Base-by-base conservation (phyloP, 1,284 basidiomycete genomes). In the Microbotryum silenes-acaulis region DNA sequence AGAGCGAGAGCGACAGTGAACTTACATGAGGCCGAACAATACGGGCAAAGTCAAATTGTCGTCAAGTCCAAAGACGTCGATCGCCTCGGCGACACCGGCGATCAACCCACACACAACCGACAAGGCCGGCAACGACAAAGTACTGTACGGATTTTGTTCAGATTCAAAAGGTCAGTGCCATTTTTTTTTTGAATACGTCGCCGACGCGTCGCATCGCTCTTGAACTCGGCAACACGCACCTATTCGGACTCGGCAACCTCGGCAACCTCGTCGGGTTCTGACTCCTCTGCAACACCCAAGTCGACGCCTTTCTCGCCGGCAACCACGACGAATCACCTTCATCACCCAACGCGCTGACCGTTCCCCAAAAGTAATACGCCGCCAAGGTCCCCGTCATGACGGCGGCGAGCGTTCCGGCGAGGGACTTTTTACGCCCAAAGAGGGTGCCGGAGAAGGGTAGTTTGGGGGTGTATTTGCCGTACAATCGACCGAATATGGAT, bases 11-110 rank as follows among this genome's bases (percentile, higher is more conserved):
- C 31, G 31, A 31, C 31, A 31, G 31, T 31, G 7, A 1, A 42
- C 12, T 42, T 42, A 42, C 37, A 42, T 42, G 1, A 84, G 85
- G 1, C 91, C 92, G 21, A 89, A 87, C 51, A 97, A 82, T 70
- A 97, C 86, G 2, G 94, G 94, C 31, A 98, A 78, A 6, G 90
- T 93, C 47, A 97, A 77, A 75, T 98, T 97, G 75, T 98, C 94
- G 73, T 97, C 94, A 44, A 91, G 72, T 0, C 82, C 84, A 31
- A 89, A 91, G 14, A 97, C 79, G 75, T 97, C 92, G 50, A 78
- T 70, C 2, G 72, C 75, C 63, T 78, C 77, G 3, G 75, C 75
- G 6, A 77, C 57, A 2, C 70, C 76, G 0, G 75, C 76, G 16
- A 75, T 70, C 7, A 77, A 46, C 12, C 76, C 77, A 52, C 51